Evolutionary conservation across 2,329 filamentous ascomycete species (phyloP).

Genomic region (Xylariaceae sp.): DNA sequence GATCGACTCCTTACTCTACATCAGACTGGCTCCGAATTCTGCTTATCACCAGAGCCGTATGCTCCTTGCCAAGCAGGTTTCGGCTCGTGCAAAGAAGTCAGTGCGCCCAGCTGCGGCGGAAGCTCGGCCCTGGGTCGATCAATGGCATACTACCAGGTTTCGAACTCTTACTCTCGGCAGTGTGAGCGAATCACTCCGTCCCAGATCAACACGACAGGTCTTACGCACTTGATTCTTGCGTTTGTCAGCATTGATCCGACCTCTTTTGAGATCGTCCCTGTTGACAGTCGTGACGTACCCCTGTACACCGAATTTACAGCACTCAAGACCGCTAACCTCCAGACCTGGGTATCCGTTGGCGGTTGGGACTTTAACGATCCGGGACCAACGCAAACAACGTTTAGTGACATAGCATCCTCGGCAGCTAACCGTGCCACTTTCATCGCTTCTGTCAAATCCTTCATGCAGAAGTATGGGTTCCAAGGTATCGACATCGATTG

Average conservation of each 20-base stretch:
- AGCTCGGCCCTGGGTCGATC: slow-evolving; percentile 10
- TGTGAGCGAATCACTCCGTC: slow-evolving; percentile 19
- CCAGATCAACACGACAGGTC: slow-evolving; percentile 20
- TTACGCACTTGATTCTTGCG: slow-evolving; percentile 24
- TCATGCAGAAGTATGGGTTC: slow-evolving; percentile 46
- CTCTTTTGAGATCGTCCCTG: slow-evolving; percentile 32
- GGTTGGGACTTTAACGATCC: slow-evolving; percentile 50
- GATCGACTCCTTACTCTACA: no score
- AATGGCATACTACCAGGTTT: slow-evolving; percentile 27
- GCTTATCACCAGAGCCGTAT: no score
- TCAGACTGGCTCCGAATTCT: no score
- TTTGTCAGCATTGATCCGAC: slow-evolving; percentile 45
- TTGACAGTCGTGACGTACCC: slow-evolving; percentile 3
- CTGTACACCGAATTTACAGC: slow-evolving; percentile 40
- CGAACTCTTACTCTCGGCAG: slow-evolving; percentile 7
- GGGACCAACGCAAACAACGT: slow-evolving; percentile 36
- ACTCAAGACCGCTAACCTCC: slow-evolving; percentile 40
- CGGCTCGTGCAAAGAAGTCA: background rate
- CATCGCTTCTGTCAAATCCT: slow-evolving; percentile 42
- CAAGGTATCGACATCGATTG: slow-evolving; percentile 54
- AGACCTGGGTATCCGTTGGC: slow-evolving; percentile 48
- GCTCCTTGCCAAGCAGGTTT: background rate
- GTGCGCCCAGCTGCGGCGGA: slow-evolving; percentile 2
- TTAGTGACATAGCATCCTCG: slow-evolving; percentile 34
- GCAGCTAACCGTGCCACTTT: slow-evolving; percentile 42